Evolutionary conservation across 2,329 filamentous ascomycete genomes (phyloP), one percentile per base, ranked within the genome.

Genomic region (Colletotrichum ledebouriae): DNA sequence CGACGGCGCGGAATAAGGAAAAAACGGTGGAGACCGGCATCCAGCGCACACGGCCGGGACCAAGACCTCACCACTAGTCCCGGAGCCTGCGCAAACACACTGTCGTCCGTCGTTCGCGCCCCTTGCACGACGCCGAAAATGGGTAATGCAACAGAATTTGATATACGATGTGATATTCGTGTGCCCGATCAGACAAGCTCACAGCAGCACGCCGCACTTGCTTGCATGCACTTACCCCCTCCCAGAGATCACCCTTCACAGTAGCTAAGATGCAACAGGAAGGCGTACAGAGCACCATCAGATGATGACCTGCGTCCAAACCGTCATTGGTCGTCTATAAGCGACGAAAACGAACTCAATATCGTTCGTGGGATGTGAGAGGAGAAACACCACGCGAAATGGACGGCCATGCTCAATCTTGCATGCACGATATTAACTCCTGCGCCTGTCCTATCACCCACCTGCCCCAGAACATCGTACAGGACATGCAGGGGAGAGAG

Each of bases 331-430:
- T 47, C 13, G 34, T 12, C 20, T 29, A 6, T 49, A 44, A 42
- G 55, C 55, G 42, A 69, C 66, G 47, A 66, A 64, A 69, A 69
- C 25, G 34, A 60, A 6, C n/a, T n/a, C 17, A 9, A 25, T 15
- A 13, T 20, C 25, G 42, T 50, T 33, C 33, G 62, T 56, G 33
- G 6, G 29, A 69, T 55, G 15, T 12, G 7, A 17, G 29, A 37
- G 11, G 22, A 34, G 13, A n/a, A 5, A 33, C 12, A 33, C 49
- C 25, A 17, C 11, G 25, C 22, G 1, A 33, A 17, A 42, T 7
- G 42, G 34, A 49, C 33, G 20, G 33, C 15, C 29, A 42, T 56
- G 47, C 17, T 56, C 61, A 34, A 39, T 57, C 20, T 55, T 17
- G 39, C 42, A 62, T 57, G 50, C 42, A 66, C 42, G 34, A 66